Evolutionary conservation across 768 basidiomycete species (phyloP).

Genomic region (Wakefieldia striispora): DNA sequence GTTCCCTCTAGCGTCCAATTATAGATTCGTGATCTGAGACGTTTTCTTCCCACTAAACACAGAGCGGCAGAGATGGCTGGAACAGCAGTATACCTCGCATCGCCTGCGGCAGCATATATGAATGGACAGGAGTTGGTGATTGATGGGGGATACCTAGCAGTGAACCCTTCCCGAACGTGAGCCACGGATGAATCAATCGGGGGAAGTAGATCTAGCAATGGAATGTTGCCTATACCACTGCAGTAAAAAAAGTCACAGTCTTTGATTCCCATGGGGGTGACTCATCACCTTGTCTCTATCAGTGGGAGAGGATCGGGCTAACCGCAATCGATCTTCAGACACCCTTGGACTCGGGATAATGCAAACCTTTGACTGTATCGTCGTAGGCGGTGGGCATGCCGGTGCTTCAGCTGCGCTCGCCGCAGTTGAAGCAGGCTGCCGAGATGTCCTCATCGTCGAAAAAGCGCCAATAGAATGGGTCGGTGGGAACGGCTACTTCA

Average conservation of each 20-base stretch:
- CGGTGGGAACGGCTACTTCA: conserved; percentile 74
- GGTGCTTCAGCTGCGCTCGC: conserved; percentile 64
- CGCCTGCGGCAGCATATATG: conserved; percentile 68
- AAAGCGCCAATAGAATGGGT: conserved; percentile 63
- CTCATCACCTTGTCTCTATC: not conserved
- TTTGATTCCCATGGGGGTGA: not conserved
- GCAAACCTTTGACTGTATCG: conserved; percentile 48
- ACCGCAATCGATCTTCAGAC: not conserved
- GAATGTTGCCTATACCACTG: not conserved
- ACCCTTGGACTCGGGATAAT: conserved; percentile 13
- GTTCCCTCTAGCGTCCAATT: not conserved
- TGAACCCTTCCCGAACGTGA: conserved; percentile 60
- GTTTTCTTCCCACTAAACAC: conserved; percentile 2
- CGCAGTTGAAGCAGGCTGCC: conserved; percentile 57
- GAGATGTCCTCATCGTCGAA: conserved; percentile 60
- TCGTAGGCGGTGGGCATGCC: conserved; percentile 67
- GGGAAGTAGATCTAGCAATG: not conserved
- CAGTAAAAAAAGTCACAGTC: not conserved
- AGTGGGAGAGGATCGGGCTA: not conserved
- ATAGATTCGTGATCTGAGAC: not conserved
- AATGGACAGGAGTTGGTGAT: conserved; percentile 78
- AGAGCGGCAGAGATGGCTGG: conserved; percentile 77
- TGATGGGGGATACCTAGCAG: conserved; percentile 72
- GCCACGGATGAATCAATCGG: not conserved
- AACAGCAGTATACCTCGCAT: conserved; percentile 72